Evolutionary conservation across 306 rosid genomes (phyloP).

Genomic region (Cyamopsis tetragonoloba): DNA sequence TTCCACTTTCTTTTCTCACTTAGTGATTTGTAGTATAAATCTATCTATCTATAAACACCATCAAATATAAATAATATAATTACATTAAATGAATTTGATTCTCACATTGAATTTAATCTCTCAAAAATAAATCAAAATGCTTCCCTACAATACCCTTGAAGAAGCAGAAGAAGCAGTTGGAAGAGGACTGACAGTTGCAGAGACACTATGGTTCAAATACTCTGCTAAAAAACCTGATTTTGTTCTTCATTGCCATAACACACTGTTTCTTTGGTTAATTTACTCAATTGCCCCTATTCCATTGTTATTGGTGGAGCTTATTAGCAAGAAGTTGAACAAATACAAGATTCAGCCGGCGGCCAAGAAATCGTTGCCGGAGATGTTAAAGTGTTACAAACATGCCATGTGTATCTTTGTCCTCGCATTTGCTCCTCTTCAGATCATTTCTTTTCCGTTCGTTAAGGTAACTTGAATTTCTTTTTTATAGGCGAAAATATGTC

Average conservation of each 20-base stretch:
- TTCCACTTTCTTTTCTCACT: no score
- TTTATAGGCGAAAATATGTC: no score
- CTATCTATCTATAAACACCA: no score
- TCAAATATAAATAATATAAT: no score
- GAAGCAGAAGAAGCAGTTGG: slow-evolving; percentile 39
- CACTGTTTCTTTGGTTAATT: slow-evolving; percentile 55
- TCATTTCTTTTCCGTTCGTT: slow-evolving; percentile 66
- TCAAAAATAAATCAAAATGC: no score
- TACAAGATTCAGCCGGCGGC: slow-evolving; percentile 74
- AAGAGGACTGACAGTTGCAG: slow-evolving; percentile 55
- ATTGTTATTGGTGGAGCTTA: slow-evolving; percentile 41
- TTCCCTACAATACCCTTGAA: slow-evolving; percentile 15
- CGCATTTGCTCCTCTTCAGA: slow-evolving; percentile 60
- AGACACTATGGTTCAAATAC: slow-evolving; percentile 80
- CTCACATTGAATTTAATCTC: no score
- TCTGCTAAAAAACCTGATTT: slow-evolving; percentile 66
- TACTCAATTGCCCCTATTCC: slow-evolving; percentile 79
- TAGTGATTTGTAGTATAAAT: no score
- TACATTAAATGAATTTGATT: no score
- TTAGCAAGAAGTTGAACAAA: slow-evolving; percentile 5
- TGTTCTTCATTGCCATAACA: slow-evolving; percentile 72
- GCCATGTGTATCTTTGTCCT: slow-evolving; percentile 53
- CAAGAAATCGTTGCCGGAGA: slow-evolving; percentile 45
- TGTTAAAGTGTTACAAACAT: slow-evolving; percentile 53
- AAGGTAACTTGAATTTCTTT: no score